Conservation (phyloP, 106 monocot species). For the Cymbidium sinense region DNA sequence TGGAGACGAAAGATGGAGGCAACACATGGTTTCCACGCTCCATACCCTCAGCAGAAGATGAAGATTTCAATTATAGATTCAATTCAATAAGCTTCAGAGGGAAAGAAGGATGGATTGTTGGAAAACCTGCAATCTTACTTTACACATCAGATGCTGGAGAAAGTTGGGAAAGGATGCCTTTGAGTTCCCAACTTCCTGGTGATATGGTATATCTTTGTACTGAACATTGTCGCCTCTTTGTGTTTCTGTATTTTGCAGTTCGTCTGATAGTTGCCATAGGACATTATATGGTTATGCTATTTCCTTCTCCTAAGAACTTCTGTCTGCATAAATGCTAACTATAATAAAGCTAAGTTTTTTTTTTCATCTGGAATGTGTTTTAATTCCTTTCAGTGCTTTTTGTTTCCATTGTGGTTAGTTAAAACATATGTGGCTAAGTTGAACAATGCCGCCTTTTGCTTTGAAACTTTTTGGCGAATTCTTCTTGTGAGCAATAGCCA, state of each 20-base stretch:
- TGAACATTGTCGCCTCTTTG: neutral
- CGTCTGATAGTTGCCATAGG: neutral
- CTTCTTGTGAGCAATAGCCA: neutral
- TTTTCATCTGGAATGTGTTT: neutral
- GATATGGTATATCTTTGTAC: constrained; percentile 49
- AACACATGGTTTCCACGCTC: constrained; percentile 76
- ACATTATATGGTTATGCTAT: neutral
- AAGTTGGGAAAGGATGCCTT: constrained; percentile 90
- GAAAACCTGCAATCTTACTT: constrained; percentile 90
- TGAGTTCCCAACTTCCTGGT: constrained; percentile 91
- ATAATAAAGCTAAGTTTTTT: neutral
- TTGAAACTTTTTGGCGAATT: neutral
- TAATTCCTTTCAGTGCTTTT: neutral
- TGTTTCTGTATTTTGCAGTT: too few species aligned
- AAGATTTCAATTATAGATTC: constrained; percentile 98
- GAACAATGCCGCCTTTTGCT: neutral
- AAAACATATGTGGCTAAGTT: neutral
- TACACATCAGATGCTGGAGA: constrained; percentile 87
- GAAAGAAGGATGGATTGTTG: constrained; percentile 97
- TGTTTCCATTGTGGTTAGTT: neutral
- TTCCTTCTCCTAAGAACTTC: neutral
- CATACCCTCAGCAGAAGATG: constrained; percentile 92
- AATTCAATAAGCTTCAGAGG: constrained; percentile 92
- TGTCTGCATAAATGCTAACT: neutral
- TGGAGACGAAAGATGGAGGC: constrained; percentile 97